phyloP scores from a whole-genome alignment of 305 asterid genomes.

The Nicotiana rustica region DNA sequence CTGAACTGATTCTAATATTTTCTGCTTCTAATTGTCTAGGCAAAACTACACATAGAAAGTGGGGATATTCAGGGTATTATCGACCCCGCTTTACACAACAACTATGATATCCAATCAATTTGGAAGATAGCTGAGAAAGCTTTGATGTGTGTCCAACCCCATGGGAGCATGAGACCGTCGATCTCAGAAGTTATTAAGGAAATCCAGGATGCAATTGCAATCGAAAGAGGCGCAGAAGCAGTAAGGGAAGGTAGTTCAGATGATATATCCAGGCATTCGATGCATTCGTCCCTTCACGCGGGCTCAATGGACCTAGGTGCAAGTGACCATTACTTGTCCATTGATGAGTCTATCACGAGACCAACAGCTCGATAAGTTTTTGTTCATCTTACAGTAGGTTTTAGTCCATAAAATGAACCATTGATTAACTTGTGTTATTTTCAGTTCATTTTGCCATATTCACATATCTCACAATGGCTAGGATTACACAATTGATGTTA shows the following conservation, averaged over 20 bases:
- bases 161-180: conserved; percentile 89
- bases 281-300: conserved; percentile 70
- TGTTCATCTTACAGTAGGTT: neutral
- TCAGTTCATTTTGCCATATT: neutral
- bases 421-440: conserved; percentile 17
- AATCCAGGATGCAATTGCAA: conserved; percentile 82
- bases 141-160: conserved; percentile 96
- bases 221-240: conserved; percentile 75
- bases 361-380: conserved; percentile 78
- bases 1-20: neutral
- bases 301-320: conserved; percentile 70
- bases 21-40: conserved; percentile 49
- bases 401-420: conserved; percentile 32
- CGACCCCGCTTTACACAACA: conserved; percentile 70
- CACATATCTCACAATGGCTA: conserved; percentile 1
- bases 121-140: conserved; percentile 99
- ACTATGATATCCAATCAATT: conserved; percentile 91
- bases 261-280: conserved; percentile 77
- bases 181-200: conserved; percentile 93
- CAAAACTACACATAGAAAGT: conserved; percentile 86
- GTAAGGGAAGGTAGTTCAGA: conserved; percentile 83
- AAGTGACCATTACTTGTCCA: conserved; percentile 69
- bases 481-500: neutral
- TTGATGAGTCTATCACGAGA: conserved; percentile 75
- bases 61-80: conserved; percentile 97